A percentile compares a stretch with the other conserved stretches of the same genome.
These are phyloP conservation scores for Candida glaebosa DNA, from an alignment of 805 yeast genomes.

Conservation along the genomic window DNA sequence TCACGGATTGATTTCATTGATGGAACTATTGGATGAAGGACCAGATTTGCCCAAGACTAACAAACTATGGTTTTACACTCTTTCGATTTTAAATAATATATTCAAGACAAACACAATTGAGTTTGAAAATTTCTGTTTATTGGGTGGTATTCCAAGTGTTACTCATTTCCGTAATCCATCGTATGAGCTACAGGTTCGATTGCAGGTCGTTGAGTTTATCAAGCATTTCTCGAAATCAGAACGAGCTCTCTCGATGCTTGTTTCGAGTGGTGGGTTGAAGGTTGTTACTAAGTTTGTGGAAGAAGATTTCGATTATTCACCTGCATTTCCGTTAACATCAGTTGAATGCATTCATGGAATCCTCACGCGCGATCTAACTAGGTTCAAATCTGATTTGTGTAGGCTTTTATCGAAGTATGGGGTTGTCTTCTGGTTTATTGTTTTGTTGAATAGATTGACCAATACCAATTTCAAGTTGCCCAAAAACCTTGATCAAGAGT, in stretches of 20 bases:
- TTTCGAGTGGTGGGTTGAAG: conserved; percentile 45
- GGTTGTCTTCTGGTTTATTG: conserved; percentile 41
- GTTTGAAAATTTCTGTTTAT: conserved; percentile 39
- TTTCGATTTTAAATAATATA: conserved; percentile 31
- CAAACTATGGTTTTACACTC: conserved; percentile 34
- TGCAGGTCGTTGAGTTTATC: conserved; percentile 36
- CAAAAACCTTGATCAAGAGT: conserved; percentile 4
- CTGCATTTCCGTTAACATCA: conserved; percentile 34
- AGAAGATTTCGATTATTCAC: conserved; percentile 40
- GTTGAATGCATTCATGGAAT: conserved; percentile 34
- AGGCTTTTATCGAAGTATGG: conserved; percentile 41
- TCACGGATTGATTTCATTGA: conserved; percentile 37
- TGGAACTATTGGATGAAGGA: conserved; percentile 36
- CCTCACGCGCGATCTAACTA: conserved; percentile 30
- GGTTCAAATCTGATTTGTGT: conserved; percentile 41
- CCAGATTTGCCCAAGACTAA: conserved; percentile 30
- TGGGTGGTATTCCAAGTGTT: conserved; percentile 42
- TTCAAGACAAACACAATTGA: conserved; percentile 27
- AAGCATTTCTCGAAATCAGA: conserved; percentile 30
- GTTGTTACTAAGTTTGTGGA: conserved; percentile 44
- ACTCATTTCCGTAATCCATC: conserved; percentile 33
- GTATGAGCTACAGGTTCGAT: conserved; percentile 27
- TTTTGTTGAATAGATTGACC: conserved; percentile 31
- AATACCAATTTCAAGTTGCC: conserved; percentile 9
- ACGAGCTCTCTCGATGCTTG: conserved; percentile 35